phyloP scores from a whole-genome alignment of 164 flowering plant genomes.

The Tetrastigma voinierianum region DNA sequence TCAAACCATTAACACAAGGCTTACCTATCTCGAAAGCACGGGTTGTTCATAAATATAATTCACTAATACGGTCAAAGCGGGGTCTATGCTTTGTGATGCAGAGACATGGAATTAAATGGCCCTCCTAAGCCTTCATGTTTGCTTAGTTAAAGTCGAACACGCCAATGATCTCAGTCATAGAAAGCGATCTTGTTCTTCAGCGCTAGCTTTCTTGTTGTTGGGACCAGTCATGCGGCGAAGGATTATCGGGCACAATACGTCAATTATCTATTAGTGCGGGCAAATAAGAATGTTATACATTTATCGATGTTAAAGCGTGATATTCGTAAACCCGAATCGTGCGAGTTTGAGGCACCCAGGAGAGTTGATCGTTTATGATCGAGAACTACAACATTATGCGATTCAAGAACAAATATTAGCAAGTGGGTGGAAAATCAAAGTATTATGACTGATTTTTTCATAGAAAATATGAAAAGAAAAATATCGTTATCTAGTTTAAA shows the following conservation, averaged over 20 bases:
- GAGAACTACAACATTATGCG: neutral
- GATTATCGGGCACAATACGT: conserved; percentile 73
- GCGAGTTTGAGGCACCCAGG: no score
- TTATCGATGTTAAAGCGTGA: no score
- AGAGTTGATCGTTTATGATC: no score
- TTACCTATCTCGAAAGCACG: no score
- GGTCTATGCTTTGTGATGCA: conserved; percentile 79
- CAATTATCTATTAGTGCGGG: conserved; percentile 7
- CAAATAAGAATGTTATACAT: neutral
- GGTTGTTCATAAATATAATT: no score
- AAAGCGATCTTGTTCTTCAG: conserved; percentile 77
- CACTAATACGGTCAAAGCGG: conserved; percentile 37
- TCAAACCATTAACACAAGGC: no score
- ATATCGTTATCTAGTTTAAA: no score
- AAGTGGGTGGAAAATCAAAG: neutral
- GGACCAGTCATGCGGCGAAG: conserved; percentile 81
- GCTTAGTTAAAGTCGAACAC: conserved; percentile 85
- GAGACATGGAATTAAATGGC: conserved; percentile 90
- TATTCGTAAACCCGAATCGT: no score
- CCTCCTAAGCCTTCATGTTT: conserved; percentile 84
- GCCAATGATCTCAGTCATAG: conserved; percentile 84
- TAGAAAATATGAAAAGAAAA: neutral
- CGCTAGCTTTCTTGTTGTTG: conserved; percentile 85
- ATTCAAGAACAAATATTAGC: neutral
- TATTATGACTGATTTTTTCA: no score